Percentiles rank a stretch among this genome's conserved stretches.
Evolutionary conservation across 1,284 basidiomycete genomes (phyloP).

Genomic region (Cryptococcus jaspeensis): DNA sequence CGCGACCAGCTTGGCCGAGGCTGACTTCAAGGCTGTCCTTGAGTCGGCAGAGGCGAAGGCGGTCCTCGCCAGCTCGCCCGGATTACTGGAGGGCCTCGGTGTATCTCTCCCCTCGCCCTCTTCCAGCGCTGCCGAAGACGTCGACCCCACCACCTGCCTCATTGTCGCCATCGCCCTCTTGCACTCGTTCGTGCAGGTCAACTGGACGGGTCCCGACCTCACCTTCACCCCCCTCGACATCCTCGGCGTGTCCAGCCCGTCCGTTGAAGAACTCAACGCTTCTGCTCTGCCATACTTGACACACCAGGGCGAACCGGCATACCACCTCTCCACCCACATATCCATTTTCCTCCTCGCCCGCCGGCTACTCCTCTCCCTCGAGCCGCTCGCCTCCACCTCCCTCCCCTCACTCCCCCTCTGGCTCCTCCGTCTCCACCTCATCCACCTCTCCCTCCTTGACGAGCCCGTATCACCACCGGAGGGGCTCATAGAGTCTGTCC

Average conservation of each 20-base stretch:
- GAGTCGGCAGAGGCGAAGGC: conserved; percentile 28
- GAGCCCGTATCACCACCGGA: conserved; percentile 69
- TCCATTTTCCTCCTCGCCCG: conserved; percentile 75
- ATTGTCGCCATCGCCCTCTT: conserved; percentile 73
- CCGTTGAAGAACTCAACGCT: conserved; percentile 63
- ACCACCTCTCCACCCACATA: conserved; percentile 76
- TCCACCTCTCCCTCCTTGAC: conserved; percentile 84
- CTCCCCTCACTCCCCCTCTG: conserved; percentile 68
- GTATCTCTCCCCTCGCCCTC: conserved; percentile 3
- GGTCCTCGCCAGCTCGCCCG: conserved; percentile 28
- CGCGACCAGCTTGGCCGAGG: conserved; percentile 33
- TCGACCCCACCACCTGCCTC: conserved; percentile 53
- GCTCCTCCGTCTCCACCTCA: conserved; percentile 67
- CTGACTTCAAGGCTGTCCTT: conserved; percentile 47
- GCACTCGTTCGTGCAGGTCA: conserved; percentile 87
- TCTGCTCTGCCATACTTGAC: conserved; percentile 73
- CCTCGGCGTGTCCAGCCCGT: conserved; percentile 27
- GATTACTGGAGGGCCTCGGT: conserved; percentile 28
- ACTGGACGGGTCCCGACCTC: conserved; percentile 95
- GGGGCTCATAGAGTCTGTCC: conserved; percentile 57
- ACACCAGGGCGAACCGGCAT: conserved; percentile 88
- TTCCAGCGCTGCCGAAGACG: background rate
- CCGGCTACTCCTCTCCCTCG: conserved; percentile 62
- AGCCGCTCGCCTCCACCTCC: conserved; percentile 39
- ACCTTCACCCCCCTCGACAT: conserved; percentile 55